Evolutionary conservation across 2,329 filamentous ascomycete species (phyloP), one percentile per base, ranked within the genome.

Genomic region (Acephala macrosclerotiorum): DNA sequence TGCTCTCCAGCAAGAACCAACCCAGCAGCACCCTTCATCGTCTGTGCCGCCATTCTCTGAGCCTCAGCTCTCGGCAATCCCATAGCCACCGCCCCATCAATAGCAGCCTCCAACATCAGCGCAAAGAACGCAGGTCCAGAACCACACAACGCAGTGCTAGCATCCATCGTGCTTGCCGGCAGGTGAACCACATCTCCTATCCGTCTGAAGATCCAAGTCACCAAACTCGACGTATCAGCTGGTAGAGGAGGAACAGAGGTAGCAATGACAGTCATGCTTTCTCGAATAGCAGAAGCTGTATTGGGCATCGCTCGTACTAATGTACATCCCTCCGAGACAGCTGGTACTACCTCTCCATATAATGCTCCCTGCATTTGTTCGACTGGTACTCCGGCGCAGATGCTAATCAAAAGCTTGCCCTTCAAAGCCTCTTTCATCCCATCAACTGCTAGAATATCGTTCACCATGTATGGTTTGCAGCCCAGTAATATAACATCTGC

Each of bases 221-320:
- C 85, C 12, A 94, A 83, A 66, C 75, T 78, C 55, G 85, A 80
- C 35, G 84, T 83, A 20, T 82, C 79, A 1, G 82, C 75, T 5
- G 84, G 81, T 16, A 92, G 80, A 2, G 88, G 84, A 9, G 89
- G 87, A 9, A 81, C 82, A 7, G 84, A 82, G 55, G 84, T 88
- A 57, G 87, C 89, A 71, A 97, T 90, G 61, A 96, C 88, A 3
- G 90, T 95, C 91, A 96, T 96, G 71, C 87, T 89, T 78, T 96
- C 90, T 56, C 92, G 82, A 65, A 96, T 90, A 58, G 92, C 84
- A 29, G 89, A 89, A 12, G 93, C 92, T 0, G 91, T 94, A 81
- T 96, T 96, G 72, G 93, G 93, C 87, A 96, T 93, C 62, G 91
- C 92, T 36, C 93, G 85, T 4, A 96, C 89, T 53, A 96, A 84